Base-by-base conservation (phyloP, 345 rosid genomes). In the Corchorus capsularis region DNA sequence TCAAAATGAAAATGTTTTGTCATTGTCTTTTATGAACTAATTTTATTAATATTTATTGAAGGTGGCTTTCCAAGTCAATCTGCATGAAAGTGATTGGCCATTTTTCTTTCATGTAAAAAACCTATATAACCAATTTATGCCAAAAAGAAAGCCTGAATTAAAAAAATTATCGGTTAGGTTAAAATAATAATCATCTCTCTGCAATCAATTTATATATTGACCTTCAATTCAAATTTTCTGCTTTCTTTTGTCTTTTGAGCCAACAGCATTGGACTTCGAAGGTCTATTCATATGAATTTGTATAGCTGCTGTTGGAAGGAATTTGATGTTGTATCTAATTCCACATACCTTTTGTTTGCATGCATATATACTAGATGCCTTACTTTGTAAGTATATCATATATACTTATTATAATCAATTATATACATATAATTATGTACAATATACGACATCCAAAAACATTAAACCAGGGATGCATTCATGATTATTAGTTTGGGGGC, bases 1-100 rank as follows among this genome's bases (percentile, higher is more conserved):
- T n/a, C n/a, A n/a, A n/a, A n/a, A n/a, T n/a, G n/a, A 20, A 59
- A 35, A 50, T 17, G 3, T 3, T 15, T 12, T 27, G 52, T 17
- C 27, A 1, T 13, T 17, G 47, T 27, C 16, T 22, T 9, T 52
- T 11, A 54, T 14, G 2, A 0, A 4, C 2, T 5, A 41, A 2
- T 14, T 10, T 41, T 56, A 4, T 53, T 2, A 6, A 62, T 63
- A 62, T 34, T 10, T 17, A 5, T 4, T 35, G 34, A 0, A 6
- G 66, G 55, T 55, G 61, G 75, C 46, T 72, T 41, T 77, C 72
- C 73, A 8, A 54, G 47, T 73, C 68, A 77, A 59, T 76, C 74
- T 41, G 47, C 77, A 50, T 62, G 83, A 77, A 73, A 73, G 15
- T 45, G 78, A 68, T 76, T 27, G 27, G 27, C 1, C 27, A 69